phyloP scores from a whole-genome alignment of 805 yeast species.

The Wilhelminamyces savonicus region DNA sequence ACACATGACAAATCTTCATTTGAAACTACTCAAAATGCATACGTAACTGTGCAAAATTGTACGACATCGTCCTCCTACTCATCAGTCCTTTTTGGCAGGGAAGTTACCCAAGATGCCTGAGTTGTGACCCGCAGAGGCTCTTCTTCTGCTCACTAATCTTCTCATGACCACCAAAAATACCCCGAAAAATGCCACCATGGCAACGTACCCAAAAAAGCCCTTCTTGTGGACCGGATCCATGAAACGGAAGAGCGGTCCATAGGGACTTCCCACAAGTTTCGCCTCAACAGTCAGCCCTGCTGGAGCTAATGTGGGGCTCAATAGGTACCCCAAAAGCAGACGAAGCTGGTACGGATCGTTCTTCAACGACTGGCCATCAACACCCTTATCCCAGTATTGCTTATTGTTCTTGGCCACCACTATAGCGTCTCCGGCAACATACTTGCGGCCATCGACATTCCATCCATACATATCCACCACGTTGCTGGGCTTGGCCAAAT shows the following conservation, averaged over 20 bases:
- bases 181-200: constrained; percentile 6
- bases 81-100: constrained; percentile 7
- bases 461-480: constrained; percentile 27
- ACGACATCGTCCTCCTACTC: no score
- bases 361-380: constrained; percentile 29
- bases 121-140: constrained; percentile 1
- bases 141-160: constrained; percentile 1
- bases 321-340: constrained; percentile 31
- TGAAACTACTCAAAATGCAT: no score
- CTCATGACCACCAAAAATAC: constrained; percentile 1
- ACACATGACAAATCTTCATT: no score
- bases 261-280: constrained; percentile 41
- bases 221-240: constrained; percentile 39
- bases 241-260: constrained; percentile 25
- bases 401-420: constrained; percentile 42
- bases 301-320: constrained; percentile 24
- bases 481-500: constrained; percentile 32
- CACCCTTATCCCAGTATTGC: constrained; percentile 25
- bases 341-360: constrained; percentile 26
- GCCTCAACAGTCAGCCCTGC: constrained; percentile 1
- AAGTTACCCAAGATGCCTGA: constrained; percentile 8
- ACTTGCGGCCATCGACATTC: constrained; percentile 27
- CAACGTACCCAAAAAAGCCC: constrained; percentile 40
- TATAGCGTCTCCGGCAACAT: constrained; percentile 50
- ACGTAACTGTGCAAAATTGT: no score